These are phyloP conservation scores for Arxiozyma telluris DNA, from an alignment of 1,139 yeast species.

Conservation along the genomic window DNA sequence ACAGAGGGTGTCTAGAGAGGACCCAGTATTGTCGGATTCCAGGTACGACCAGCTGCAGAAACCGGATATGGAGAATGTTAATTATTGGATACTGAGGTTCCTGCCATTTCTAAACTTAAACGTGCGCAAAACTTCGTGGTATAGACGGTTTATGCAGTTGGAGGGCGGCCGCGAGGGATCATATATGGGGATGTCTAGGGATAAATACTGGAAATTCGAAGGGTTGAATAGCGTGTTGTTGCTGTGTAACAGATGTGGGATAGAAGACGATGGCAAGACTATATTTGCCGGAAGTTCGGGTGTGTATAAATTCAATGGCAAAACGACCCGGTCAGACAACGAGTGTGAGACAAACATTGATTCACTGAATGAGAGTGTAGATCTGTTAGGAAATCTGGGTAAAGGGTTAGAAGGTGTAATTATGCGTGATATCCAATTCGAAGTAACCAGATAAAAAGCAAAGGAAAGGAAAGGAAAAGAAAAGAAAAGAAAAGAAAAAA, in stretches of 20 bases:
- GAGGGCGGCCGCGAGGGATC: conserved; percentile 5
- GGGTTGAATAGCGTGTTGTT: conserved; percentile 19
- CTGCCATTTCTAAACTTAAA: conserved; percentile 45
- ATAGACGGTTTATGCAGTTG: conserved; percentile 4
- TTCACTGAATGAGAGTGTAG: conserved; percentile 42
- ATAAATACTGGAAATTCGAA: conserved; percentile 21
- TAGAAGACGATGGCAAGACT: conserved; percentile 47
- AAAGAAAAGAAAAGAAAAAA: no score
- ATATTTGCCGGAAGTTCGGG: conserved; percentile 70
- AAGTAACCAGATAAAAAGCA: conserved; percentile 8
- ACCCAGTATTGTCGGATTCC: conserved; percentile 10
- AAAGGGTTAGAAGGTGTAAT: conserved; percentile 57
- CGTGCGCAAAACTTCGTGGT: conserved; percentile 17
- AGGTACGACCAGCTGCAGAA: conserved; percentile 20
- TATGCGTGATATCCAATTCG: conserved; percentile 46
- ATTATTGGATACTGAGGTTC: conserved; percentile 69
- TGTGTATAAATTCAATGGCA: conserved; percentile 44
- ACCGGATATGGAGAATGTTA: conserved; percentile 36
- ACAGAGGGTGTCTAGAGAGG: conserved; percentile 9
- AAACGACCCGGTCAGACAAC: conserved; percentile 18
- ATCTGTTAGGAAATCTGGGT: conserved; percentile 46
- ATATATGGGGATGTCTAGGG: conserved; percentile 37
- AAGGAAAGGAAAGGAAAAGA: no score
- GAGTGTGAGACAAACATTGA: conserved; percentile 18
- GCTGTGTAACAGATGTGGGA: conserved; percentile 54